phyloP scores from a whole-genome alignment of 768 basidiomycete species.

The Xerocomellus amylosporus region DNA sequence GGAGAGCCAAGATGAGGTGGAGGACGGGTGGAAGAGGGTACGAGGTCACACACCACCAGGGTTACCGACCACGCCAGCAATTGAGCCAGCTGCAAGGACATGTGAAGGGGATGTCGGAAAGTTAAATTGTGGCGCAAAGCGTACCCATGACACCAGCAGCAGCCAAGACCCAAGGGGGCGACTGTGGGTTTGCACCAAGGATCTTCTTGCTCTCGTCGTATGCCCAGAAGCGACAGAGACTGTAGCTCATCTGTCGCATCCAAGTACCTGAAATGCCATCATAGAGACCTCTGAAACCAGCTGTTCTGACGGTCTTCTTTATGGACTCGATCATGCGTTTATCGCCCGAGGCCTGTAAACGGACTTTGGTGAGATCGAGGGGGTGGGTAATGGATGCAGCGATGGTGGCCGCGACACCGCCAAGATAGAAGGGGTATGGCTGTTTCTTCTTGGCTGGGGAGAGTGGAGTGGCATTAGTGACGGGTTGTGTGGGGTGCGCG shows the following conservation, averaged over 20 bases:
- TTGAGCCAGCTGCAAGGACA: constrained; percentile 60
- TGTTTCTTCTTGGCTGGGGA: constrained; percentile 45
- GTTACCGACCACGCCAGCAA: constrained; percentile 87
- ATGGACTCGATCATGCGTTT: constrained; percentile 86
- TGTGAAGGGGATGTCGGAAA: not conserved
- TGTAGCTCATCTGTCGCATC: constrained; percentile 92
- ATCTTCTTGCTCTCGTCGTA: constrained; percentile 90
- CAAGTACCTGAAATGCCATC: constrained; percentile 88
- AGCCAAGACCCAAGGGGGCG: constrained; percentile 79
- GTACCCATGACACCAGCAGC: constrained; percentile 82
- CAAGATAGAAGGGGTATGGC: constrained; percentile 85
- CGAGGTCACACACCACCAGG: constrained; percentile 62
- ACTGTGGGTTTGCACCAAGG: constrained; percentile 61
- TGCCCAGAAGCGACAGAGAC: constrained; percentile 89
- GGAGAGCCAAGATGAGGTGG: not conserved
- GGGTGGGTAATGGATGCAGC: constrained; percentile 89
- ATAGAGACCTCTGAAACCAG: constrained; percentile 69
- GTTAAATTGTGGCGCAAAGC: constrained; percentile 24
- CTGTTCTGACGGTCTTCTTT: constrained; percentile 76
- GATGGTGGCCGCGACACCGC: constrained; percentile 83
- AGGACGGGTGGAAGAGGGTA: not conserved
- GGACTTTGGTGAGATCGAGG: constrained; percentile 86
- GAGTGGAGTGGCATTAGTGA: constrained; percentile 9
- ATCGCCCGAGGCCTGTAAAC: constrained; percentile 88
- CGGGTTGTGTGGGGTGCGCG: constrained; percentile 4